A percentile compares a stretch with the other conserved stretches of the same genome.
Conservation (phyloP, 1,284 basidiomycete genomes). For the Cutaneotrichosporon cutaneum region DNA sequence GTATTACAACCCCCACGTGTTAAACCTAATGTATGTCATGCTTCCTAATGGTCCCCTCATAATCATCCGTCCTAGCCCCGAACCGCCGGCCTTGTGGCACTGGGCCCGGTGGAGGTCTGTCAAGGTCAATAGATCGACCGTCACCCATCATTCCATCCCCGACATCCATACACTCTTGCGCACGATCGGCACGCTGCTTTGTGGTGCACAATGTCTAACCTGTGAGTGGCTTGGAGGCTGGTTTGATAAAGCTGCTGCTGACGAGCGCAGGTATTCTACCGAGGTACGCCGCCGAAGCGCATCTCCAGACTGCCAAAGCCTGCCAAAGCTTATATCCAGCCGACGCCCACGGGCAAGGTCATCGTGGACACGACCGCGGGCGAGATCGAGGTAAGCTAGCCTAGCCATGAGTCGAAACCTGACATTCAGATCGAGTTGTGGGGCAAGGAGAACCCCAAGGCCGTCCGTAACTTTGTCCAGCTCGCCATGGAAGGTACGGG, state of each 20-base stretch:
- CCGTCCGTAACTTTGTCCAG: conserved; percentile 89
- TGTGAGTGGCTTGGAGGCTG: conserved; percentile 31
- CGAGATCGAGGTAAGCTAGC: conserved; percentile 65
- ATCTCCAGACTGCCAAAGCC: background rate
- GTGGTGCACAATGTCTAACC: conserved; percentile 29
- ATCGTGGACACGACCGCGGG: conserved; percentile 86
- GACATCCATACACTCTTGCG: background rate
- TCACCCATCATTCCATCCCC: conserved; percentile 2
- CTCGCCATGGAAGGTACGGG: conserved; percentile 82
- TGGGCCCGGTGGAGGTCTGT: conserved; percentile 11
- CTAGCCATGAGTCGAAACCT: background rate
- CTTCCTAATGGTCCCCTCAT: background rate
- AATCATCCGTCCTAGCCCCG: background rate
- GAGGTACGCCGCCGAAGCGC: conserved; percentile 30
- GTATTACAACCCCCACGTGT: background rate
- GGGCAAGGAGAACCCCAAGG: conserved; percentile 90
- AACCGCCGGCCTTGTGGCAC: conserved; percentile 9
- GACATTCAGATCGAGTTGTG: conserved; percentile 73
- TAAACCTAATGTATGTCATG: background rate
- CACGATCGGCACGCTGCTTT: background rate
- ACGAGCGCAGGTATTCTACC: conserved; percentile 40
- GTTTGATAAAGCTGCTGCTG: background rate
- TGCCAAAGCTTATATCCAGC: conserved; percentile 28
- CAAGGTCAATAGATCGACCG: background rate
- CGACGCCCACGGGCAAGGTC: conserved; percentile 75